Conservation (phyloP, 306 rosid species). For the Oemleria cerasiformis region DNA sequence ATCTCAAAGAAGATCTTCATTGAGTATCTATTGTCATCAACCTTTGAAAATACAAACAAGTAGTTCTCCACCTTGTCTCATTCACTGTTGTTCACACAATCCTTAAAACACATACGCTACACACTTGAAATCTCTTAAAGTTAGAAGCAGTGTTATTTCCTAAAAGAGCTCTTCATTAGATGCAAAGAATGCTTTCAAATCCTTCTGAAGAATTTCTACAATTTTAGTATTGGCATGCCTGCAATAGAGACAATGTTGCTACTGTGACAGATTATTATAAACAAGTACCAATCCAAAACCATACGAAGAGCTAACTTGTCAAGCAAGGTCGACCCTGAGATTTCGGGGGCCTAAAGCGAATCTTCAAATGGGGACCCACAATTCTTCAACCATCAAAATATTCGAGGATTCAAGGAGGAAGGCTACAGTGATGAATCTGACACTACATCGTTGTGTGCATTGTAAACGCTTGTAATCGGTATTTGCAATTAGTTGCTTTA, state of each 20-base stretch:
- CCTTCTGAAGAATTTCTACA: slow-evolving; percentile 70
- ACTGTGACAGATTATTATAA: not conserved
- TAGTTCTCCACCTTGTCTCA: slow-evolving; percentile 85
- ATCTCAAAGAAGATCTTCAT: slow-evolving; percentile 78
- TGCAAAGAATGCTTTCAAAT: slow-evolving; percentile 64
- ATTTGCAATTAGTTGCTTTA: too few relatives aligned
- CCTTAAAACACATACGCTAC: not conserved
- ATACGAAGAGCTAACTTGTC: slow-evolving; percentile 54
- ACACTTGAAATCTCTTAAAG: slow-evolving; percentile 65
- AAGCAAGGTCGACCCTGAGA: too few relatives aligned
- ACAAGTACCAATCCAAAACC: not conserved
- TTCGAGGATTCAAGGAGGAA: too few relatives aligned
- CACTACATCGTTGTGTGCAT: too few relatives aligned
- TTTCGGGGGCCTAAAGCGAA: too few relatives aligned
- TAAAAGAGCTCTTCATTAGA: slow-evolving; percentile 63
- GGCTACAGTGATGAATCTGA: too few relatives aligned
- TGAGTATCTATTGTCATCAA: slow-evolving; percentile 72
- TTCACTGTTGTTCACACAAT: slow-evolving; percentile 72
- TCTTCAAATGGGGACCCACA: too few relatives aligned
- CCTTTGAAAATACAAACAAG: slow-evolving; percentile 69
- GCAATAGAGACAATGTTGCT: slow-evolving; percentile 1
- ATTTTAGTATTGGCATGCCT: slow-evolving; percentile 75
- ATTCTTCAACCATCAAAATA: too few relatives aligned
- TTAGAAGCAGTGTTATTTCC: slow-evolving; percentile 74
- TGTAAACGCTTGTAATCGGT: too few relatives aligned